Evolutionary conservation across 2,329 filamentous ascomycete species (phyloP), one percentile per base, ranked within the genome.

Genomic region (Fusarium nisikadoi): DNA sequence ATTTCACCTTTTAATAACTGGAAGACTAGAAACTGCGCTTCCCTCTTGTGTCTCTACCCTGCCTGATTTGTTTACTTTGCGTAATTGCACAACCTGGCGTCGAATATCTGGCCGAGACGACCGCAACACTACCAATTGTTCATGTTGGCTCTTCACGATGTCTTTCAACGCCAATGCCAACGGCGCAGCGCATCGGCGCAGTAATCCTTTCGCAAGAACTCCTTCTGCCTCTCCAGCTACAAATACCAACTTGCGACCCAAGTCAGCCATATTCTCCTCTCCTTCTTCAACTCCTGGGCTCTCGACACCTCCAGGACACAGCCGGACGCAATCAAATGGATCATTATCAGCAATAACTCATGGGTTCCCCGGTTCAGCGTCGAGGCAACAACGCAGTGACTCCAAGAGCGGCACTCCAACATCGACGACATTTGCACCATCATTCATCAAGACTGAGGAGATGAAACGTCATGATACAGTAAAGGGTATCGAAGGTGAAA

Each of bases 391-490:
- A 25, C 84, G 86, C 33, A 83, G 81, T 52, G 89, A 91, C 73
- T 96, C 94, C 9, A 88, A 89, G 72, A 90, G 88, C 65, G 88
- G 86, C 75, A 88, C 88, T 5, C 87, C 90, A 11, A 85, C 86
- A 11, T 93, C 92, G 0, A 92, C 89, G 72, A 99, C 96, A 3
- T 99, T 99, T 84, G 95, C 96, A 39, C 96, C 95, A 6, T 93
- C 94, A 14, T 99, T 99, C 82, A 98, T 99, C 83, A 96, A 95
- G 81, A 90, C 91, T 1, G 94, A 97, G 72, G 93, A 95, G 72
- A 85, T 93, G 81, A 87, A 90, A 74, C 82, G 85, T 38, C 81
- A 86, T 56, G 89, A 91, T 72, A 78, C 84, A 16, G 87, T 92
- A 20, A 86, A 86, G 54, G 93, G 94, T 23, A 94, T 98, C 66